Evolutionary conservation across 2,329 filamentous ascomycete genomes (phyloP), one percentile per base, ranked within the genome.

Genomic region (Colletotrichum echinochloae): DNA sequence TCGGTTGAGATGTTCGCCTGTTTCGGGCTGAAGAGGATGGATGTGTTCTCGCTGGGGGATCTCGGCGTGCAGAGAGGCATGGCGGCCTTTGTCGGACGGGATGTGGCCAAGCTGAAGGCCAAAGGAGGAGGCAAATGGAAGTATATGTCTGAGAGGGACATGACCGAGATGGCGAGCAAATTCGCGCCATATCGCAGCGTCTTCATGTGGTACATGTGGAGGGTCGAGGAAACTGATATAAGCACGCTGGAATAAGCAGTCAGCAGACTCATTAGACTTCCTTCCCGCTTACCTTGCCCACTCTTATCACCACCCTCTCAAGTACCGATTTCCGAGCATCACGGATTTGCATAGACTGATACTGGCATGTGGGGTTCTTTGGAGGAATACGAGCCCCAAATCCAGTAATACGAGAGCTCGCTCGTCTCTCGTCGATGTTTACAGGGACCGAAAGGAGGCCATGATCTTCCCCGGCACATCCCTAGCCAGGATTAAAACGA

Each of bases 171-270:
- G 73, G 91, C 94, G 16, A 92, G 91, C 67, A 89, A 86, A 77
- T 99, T 97, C 80, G 87, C 88, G 68, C 96, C 95, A 4, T 98
- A 97, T 81, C 91, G 95, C 77, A 96, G 92, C 76, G 79, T 98
- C 52, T 97, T 97, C 77, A 98, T 98, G 95, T 98, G 95, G 95
- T 97, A 97, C 79, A 97, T 97, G 93, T 98, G 95, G 95, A 86
- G 92, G 70, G 90, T 95, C 14, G 92, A 92, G 78, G 90, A 94
- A 77, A 94, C 94, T 5, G 92, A 97, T 79, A 82, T 95, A 33
- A 89, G 86, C 72, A 87, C 87, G 3, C 77, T 91, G 79, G 88
- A 89, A 73, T 82, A 76, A 76, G 78, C 74, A 59, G 28, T 18
- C 46, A 28, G 46, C 41, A 37, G 49, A 63, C 30, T 8, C 18